These are phyloP conservation scores for Ophiocordyceps australis DNA, from an alignment of 2,329 filamentous ascomycete genomes.

Conservation along the genomic window DNA sequence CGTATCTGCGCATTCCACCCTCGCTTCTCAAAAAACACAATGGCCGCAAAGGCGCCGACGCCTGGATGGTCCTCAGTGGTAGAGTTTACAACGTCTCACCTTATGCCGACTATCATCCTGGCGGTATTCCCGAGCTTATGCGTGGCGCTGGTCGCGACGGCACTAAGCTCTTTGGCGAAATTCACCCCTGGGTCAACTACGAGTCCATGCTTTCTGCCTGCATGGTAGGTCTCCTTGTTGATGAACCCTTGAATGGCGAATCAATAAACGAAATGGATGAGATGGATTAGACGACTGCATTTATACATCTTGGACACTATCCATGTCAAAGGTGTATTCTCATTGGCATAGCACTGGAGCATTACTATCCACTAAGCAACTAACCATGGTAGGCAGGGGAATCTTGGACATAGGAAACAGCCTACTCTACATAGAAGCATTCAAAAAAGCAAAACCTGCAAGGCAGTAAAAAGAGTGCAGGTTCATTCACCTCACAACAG, in stretches of 20 bases:
- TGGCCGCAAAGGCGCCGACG: constrained; percentile 67
- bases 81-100: constrained; percentile 90
- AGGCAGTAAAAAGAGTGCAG: too few species aligned
- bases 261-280: constrained; percentile 31
- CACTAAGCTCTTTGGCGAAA: constrained; percentile 44
- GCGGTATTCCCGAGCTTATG: constrained; percentile 59
- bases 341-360: too few species aligned
- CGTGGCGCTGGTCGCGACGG: constrained; percentile 43
- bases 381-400: too few species aligned
- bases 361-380: too few species aligned
- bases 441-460: too few species aligned
- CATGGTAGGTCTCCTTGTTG: constrained; percentile 43
- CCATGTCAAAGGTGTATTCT: too few species aligned
- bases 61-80: constrained; percentile 80
- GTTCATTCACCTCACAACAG: too few species aligned
- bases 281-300: too few species aligned
- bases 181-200: constrained; percentile 57
- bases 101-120: constrained; percentile 81
- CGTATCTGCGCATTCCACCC: constrained; percentile 61
- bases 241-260: constrained; percentile 24
- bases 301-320: too few species aligned
- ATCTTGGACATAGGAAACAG: too few species aligned
- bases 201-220: constrained; percentile 50
- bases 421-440: too few species aligned
- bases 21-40: constrained; percentile 62